phyloP scores from a whole-genome alignment of 805 yeast species.

The Nakazawaea ernobii region DNA sequence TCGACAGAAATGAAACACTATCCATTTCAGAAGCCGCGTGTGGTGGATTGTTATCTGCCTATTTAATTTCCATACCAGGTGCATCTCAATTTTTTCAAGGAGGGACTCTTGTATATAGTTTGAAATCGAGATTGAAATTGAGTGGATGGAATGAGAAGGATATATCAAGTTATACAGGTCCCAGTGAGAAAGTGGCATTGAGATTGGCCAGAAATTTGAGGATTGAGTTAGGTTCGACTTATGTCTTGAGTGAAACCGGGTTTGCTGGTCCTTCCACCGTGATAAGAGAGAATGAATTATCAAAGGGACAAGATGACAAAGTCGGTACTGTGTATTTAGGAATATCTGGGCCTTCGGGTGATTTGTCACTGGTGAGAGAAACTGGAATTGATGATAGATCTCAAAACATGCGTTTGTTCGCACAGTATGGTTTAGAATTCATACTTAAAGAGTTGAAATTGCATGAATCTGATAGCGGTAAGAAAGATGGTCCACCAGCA shows the following conservation, averaged over 20 bases:
- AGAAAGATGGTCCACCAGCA: too few relatives aligned
- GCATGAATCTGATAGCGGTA: neutral
- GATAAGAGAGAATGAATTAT: constrained; percentile 27
- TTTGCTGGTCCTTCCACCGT: constrained; percentile 71
- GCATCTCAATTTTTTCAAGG: constrained; percentile 83
- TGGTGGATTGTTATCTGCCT: constrained; percentile 81
- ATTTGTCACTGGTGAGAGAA: constrained; percentile 34
- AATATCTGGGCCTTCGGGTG: constrained; percentile 58
- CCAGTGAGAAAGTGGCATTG: constrained; percentile 68
- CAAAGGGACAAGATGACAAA: constrained; percentile 18
- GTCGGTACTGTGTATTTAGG: constrained; percentile 73
- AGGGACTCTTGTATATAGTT: constrained; percentile 73
- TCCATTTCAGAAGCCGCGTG: constrained; percentile 88
- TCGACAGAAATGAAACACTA: constrained; percentile 52
- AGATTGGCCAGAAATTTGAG: constrained; percentile 74
- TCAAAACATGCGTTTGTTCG: constrained; percentile 71
- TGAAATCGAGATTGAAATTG: constrained; percentile 65
- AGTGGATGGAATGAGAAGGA: constrained; percentile 77
- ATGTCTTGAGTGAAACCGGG: constrained; percentile 80
- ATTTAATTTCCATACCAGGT: constrained; percentile 77
- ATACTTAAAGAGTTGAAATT: constrained; percentile 42
- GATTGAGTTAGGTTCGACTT: constrained; percentile 78
- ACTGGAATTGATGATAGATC: constrained; percentile 52
- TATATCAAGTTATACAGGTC: constrained; percentile 71
- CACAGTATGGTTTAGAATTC: constrained; percentile 57